Evolutionary conservation across 2,329 filamentous ascomycete genomes (phyloP), one percentile per base, ranked within the genome.

Genomic region (Fonsecaea nubica): DNA sequence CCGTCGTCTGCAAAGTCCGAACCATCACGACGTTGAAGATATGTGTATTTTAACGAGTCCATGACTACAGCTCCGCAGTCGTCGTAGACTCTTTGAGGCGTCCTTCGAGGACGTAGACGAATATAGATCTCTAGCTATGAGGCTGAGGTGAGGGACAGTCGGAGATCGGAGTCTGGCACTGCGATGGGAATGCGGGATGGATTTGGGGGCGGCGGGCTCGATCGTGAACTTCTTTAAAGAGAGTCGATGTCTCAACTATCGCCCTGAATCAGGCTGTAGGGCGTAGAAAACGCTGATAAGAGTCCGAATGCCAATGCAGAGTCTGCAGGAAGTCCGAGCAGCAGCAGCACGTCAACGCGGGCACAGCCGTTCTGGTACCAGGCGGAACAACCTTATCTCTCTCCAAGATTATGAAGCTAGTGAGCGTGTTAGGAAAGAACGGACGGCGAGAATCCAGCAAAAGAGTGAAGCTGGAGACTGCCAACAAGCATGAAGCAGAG

Each of bases 401-500:
- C 36, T 13, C 13, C 45, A 53, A 42, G 53, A 58, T 32, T 38
- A 59, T 66, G 38, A 58, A 25, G 55, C 50, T 40, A 58, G 56
- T 66, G 54, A 62, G 59, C 42, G 57, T 64, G 40, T 63, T 68
- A 58, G 56, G 59, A 69, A 50, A 75, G 81, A 83, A 78, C 74
- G 82, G 79, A 83, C 76, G 76, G 80, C 84, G 79, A 59, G 63
- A 77, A 75, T 77, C 78, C 79, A 80, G 78, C 83, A 85, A 88
- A 87, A 80, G 86, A 88, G 83, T 88, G 86, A 87, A 88, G 85
- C 85, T 81, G 83, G 78, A 77, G 80, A 80, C 77, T 79, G 80
- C 80, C 78, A 72, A 69, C 45, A 50, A 50, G 18, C 18, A 25
- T 3, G 71, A 72, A 72, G 65, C 40, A 69, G 69, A 70, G 53